These are phyloP conservation scores for Mikania micrantha DNA, from an alignment of 129 eudicot species.

Conservation along the genomic window DNA sequence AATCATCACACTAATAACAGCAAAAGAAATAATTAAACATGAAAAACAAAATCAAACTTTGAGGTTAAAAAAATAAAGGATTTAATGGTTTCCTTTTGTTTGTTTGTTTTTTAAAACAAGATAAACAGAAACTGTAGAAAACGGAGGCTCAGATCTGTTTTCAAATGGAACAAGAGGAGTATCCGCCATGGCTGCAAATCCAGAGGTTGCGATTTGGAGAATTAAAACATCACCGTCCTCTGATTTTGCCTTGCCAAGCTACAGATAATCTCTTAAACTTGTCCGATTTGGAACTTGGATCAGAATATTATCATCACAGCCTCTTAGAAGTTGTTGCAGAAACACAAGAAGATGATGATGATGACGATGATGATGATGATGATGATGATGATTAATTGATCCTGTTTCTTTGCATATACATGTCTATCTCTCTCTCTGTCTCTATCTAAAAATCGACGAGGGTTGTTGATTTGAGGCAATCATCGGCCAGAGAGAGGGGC, in stretches of 20 bases:
- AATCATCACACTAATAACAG: too few relatives aligned
- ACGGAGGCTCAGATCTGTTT: slow-evolving; percentile 44
- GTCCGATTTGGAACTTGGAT: slow-evolving; percentile 11
- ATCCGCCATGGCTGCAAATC: slow-evolving; percentile 40
- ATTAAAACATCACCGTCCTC: slow-evolving; percentile 9
- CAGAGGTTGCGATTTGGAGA: slow-evolving; percentile 27
- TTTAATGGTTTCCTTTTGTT: too few relatives aligned
- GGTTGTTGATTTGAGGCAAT: not conserved
- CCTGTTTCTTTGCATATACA: too few relatives aligned
- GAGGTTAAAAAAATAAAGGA: too few relatives aligned
- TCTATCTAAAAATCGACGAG: too few relatives aligned
- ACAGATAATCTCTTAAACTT: slow-evolving; percentile 21
- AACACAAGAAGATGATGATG: not conserved
- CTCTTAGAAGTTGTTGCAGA: not conserved
- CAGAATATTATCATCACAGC: slow-evolving; percentile 23
- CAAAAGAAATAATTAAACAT: too few relatives aligned
- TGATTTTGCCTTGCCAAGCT: slow-evolving; percentile 38
- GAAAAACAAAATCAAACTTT: too few relatives aligned
- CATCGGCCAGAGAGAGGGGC: slow-evolving; percentile 5
- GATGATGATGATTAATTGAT: not conserved
- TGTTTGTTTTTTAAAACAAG: not conserved
- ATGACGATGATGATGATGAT: not conserved
- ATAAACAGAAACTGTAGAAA: not conserved
- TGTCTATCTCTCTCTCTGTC: too few relatives aligned
- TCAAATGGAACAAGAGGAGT: slow-evolving; percentile 14